Evolutionary conservation across 179 eudicot species (phyloP), one percentile per base, ranked within the genome.

Genomic region (Gypsophila paniculata): DNA sequence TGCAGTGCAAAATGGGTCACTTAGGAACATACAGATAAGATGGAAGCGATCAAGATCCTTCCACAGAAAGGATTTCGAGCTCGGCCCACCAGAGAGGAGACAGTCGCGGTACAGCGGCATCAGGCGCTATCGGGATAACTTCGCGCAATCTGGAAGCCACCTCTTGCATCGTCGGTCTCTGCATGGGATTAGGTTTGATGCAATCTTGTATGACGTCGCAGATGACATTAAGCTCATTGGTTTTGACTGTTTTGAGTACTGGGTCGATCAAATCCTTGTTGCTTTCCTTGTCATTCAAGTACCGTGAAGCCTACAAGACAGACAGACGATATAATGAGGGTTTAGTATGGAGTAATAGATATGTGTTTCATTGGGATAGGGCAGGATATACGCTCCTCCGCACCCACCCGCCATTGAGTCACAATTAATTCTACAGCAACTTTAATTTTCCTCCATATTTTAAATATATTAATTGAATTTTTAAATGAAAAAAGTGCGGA

Each of bases 71-170:
- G 79, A 94, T 88, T 87, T 94, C 99, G 1, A 94, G 97, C 74
- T 94, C 99, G 15, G 97, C 97, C 97, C 97, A 91, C 97, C 97
- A 91, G 15, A 91, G 97, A 13, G 97, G 97, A 61, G 97, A 91
- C 34, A 91, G 89, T 58, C 96, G 85, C 8, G 99, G 96, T 22
- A 80, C 82, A 51, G 97, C 99, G 11, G 84, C 81, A 2, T 91
- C 99, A 3, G 97, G 89, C 22, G 95, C 65, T 48, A 91, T 76
- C 4, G 74, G 73, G 39, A 91, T 79, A 23, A 68, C 88, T 72
- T 88, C 86, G 70, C 78, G 81, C 59, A 94, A 77, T 77, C 64
- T 85, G 8, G 83, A 46, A 26, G 80, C 68, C n/a, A 88, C 52
- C 54, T 86, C 87, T 54, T 76, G 81, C 85, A 94, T 88, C 0